These are phyloP conservation scores for Trichothecium sympodiale DNA, from an alignment of 2,329 filamentous ascomycete genomes.

Conservation along the genomic window DNA sequence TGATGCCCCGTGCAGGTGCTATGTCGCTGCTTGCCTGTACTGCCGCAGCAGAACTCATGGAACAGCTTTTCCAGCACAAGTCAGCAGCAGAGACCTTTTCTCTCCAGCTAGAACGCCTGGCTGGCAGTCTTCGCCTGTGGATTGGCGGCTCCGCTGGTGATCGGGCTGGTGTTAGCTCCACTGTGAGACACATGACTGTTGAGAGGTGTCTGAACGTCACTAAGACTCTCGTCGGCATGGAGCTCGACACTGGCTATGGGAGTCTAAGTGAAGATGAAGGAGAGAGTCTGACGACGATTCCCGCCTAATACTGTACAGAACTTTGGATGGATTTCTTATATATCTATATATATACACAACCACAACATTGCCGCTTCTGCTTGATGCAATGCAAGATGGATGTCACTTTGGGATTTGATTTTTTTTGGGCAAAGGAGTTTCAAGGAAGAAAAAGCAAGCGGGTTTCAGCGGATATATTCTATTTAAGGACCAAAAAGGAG, in stretches of 20 bases:
- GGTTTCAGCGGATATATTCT: too few relatives aligned
- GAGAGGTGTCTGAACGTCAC: constrained; percentile 44
- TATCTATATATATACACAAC: constrained; percentile 3
- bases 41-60: constrained; percentile 47
- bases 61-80: constrained; percentile 35
- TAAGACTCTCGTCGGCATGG: constrained; percentile 47
- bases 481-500: too few relatives aligned
- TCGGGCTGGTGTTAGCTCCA: constrained; percentile 36
- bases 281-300: too few relatives aligned
- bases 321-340: constrained; percentile 5
- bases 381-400: too few relatives aligned
- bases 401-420: too few relatives aligned
- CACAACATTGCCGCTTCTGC: too few relatives aligned
- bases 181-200: constrained; percentile 42
- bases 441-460: too few relatives aligned
- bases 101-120: constrained; percentile 41
- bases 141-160: constrained; percentile 41
- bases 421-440: too few relatives aligned
- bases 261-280: constrained; percentile 40
- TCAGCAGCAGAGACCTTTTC: constrained; percentile 35
- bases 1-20: constrained; percentile 27
- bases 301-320: neutral
- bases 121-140: constrained; percentile 49
- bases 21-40: constrained; percentile 50
- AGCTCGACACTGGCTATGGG: constrained; percentile 47